A percentile compares a stretch with the other conserved stretches of the same genome.
Evolutionary conservation across 139 green algal species (phyloP).

Genomic region (Coelastrella sp.): DNA sequence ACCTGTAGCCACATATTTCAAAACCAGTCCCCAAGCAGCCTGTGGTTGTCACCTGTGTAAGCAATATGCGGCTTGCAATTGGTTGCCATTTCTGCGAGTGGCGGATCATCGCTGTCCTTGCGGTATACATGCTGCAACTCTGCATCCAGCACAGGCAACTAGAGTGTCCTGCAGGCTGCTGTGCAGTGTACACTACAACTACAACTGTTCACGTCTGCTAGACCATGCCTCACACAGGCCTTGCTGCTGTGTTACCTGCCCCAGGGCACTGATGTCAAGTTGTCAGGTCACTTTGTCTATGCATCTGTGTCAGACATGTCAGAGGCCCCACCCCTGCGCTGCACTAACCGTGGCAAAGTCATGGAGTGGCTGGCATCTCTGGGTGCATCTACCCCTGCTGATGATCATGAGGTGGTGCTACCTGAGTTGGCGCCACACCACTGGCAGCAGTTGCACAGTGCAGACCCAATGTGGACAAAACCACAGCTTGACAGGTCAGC

Average conservation of each 20-base stretch:
- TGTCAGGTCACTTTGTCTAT: constrained; percentile 53
- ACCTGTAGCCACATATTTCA: no score
- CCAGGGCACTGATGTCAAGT: constrained; percentile 49
- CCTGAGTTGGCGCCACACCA: constrained; percentile 36
- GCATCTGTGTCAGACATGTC: constrained; percentile 40
- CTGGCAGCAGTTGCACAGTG: constrained; percentile 47
- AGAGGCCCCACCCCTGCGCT: constrained; percentile 38
- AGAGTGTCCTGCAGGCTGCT: no score
- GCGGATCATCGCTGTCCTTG: no score
- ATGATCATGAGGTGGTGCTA: constrained; percentile 45
- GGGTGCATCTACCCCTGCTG: constrained; percentile 21
- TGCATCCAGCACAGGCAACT: no score
- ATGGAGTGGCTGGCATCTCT: constrained; percentile 45
- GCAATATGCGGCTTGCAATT: no score
- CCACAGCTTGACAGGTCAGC: constrained; percentile 46
- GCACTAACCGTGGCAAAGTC: constrained; percentile 40
- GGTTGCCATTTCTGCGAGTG: no score
- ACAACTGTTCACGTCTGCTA: no score
- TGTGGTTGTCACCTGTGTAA: no score
- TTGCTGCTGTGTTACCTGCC: not conserved
- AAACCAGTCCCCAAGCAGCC: no score
- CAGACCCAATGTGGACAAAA: constrained; percentile 21
- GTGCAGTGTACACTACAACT: no score
- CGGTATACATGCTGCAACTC: no score
- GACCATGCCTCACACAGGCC: not conserved